phyloP scores from a whole-genome alignment of 2,329 filamentous ascomycete genomes.

The Fusarium domesticum region DNA sequence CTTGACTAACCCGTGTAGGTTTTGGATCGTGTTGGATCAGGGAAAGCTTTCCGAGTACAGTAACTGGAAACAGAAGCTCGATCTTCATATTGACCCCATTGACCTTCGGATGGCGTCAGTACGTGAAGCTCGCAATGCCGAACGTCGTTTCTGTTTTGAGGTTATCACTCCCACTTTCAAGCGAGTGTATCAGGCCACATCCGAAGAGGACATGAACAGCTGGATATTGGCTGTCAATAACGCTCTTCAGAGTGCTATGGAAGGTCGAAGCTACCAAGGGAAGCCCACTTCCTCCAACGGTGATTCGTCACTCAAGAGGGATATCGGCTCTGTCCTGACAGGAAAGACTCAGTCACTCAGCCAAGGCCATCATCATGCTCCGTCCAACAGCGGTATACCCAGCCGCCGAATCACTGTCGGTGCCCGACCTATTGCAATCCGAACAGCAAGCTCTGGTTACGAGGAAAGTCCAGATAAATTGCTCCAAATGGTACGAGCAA shows the following conservation, averaged over 20 bases:
- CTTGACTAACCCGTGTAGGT: constrained; percentile 52
- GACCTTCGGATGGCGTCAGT: constrained; percentile 97
- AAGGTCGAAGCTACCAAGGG: constrained; percentile 65
- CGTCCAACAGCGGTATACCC: constrained; percentile 54
- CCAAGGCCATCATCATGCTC: constrained; percentile 52
- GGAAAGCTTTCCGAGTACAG: constrained; percentile 97
- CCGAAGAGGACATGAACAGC: constrained; percentile 94
- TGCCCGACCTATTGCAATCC: constrained; percentile 70
- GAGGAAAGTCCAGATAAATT: constrained; percentile 84
- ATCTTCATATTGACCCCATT: constrained; percentile 96
- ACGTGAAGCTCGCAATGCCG: constrained; percentile 88
- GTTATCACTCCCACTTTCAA: constrained; percentile 97
- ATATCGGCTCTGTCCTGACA: constrained; percentile 89
- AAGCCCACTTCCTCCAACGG: constrained; percentile 43
- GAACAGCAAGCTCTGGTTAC: constrained; percentile 66
- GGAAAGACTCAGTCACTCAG: constrained; percentile 79
- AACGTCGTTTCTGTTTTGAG: constrained; percentile 95
- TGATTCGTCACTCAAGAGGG: constrained; percentile 66
- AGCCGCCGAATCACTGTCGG: constrained; percentile 87
- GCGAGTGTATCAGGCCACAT: constrained; percentile 94
- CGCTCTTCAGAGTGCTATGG: constrained; percentile 91
- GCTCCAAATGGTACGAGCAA: constrained; percentile 80
- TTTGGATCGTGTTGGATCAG: constrained; percentile 97
- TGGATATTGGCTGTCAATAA: constrained; percentile 98
- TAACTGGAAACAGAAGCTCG: constrained; percentile 97